A percentile compares a stretch with the other conserved stretches of the same genome.
phyloP scores from a whole-genome alignment of 257 asterid genomes.

The Paulownia fortunei region DNA sequence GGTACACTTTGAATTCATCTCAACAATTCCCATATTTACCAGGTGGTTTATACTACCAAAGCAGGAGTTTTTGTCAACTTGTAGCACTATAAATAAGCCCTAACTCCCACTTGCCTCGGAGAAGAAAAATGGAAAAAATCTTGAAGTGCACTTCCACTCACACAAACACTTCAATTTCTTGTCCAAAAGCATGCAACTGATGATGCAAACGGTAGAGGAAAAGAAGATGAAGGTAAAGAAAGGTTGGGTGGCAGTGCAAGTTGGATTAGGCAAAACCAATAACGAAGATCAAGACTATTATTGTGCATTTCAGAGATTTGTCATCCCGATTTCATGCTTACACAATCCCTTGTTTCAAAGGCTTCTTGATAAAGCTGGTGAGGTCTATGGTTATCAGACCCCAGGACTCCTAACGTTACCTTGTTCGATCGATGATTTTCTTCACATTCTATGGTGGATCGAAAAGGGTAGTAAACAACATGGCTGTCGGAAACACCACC shows the following conservation, averaged over 20 bases:
- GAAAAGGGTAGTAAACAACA: background rate
- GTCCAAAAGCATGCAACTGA: too few species aligned
- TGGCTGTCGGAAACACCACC: background rate
- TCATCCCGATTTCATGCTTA: conserved; percentile 29
- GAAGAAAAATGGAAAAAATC: too few species aligned
- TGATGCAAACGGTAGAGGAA: background rate
- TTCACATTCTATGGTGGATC: background rate
- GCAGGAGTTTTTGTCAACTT: too few species aligned
- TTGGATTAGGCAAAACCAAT: conserved; percentile 22
- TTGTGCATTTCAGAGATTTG: conserved; percentile 9
- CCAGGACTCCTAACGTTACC: conserved; percentile 24
- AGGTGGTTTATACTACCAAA: background rate
- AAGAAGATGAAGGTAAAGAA: conserved; percentile 36
- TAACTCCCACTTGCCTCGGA: too few species aligned
- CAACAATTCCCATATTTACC: background rate
- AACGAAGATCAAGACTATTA: conserved; percentile 10
- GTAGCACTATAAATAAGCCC: too few species aligned
- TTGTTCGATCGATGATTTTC: conserved; percentile 25
- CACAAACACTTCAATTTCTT: too few species aligned
- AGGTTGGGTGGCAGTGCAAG: conserved; percentile 45
- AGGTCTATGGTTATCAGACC: conserved; percentile 12
- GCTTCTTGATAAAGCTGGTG: conserved; percentile 24
- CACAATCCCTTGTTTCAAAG: conserved; percentile 4
- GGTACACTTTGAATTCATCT: background rate
- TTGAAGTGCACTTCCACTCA: too few species aligned